Evolutionary conservation across 768 basidiomycete genomes (phyloP).

Genomic region (Cyclocybe cylindracea): DNA sequence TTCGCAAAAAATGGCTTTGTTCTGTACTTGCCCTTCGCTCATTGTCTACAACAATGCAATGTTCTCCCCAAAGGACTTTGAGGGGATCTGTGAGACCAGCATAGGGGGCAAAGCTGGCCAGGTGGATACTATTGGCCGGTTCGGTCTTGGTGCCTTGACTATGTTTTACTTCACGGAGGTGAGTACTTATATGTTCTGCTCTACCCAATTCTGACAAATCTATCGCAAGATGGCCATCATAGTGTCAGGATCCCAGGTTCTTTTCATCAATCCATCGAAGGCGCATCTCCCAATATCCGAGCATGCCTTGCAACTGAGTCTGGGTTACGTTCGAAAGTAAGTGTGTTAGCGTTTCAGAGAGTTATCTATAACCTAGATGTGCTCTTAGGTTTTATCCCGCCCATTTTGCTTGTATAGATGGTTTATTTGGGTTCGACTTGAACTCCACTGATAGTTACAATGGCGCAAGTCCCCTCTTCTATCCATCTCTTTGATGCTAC

Average conservation of each 20-base stretch:
- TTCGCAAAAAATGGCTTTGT: constrained; percentile 32
- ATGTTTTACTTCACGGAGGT: constrained; percentile 58
- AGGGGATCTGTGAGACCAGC: constrained; percentile 45
- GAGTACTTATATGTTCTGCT: constrained; percentile 1
- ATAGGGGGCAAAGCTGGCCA: constrained; percentile 42
- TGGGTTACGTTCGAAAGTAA: constrained; percentile 37
- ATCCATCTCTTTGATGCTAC: neutral
- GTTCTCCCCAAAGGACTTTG: constrained; percentile 44
- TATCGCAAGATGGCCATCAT: constrained; percentile 30
- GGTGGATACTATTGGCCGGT: constrained; percentile 46
- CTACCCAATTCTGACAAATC: neutral
- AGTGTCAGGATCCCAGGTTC: constrained; percentile 29
- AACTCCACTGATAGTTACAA: constrained; percentile 27
- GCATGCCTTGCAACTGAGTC: constrained; percentile 28
- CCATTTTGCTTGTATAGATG: constrained; percentile 39
- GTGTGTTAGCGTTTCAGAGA: neutral
- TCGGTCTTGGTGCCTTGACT: constrained; percentile 52
- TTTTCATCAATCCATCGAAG: constrained; percentile 49
- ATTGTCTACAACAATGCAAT: constrained; percentile 45
- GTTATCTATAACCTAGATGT: neutral
- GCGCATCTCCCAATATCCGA: constrained; percentile 36
- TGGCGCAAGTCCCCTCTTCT: constrained; percentile 36
- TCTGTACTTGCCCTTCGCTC: constrained; percentile 38
- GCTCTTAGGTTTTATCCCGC: constrained; percentile 38
- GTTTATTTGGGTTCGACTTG: constrained; percentile 40